Conservation (phyloP, 2,329 filamentous ascomycete genomes). For the Colletotrichum falcatum region DNA sequence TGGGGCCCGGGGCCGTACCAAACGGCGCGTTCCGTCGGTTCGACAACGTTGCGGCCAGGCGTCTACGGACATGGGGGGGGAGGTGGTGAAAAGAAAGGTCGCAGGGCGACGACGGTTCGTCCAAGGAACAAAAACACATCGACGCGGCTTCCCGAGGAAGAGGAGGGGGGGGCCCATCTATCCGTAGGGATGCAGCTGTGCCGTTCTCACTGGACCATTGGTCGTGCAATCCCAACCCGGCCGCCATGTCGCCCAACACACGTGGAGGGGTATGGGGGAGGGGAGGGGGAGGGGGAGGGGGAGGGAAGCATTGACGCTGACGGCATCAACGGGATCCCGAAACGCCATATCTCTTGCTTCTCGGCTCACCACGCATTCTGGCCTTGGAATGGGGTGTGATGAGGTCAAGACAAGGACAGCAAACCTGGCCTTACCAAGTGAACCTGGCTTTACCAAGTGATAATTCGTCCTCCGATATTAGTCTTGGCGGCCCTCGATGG, state of each 20-base stretch:
- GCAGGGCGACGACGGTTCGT: background rate
- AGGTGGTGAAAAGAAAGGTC: no score
- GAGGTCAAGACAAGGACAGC: conserved; percentile 30
- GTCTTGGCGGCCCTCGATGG: background rate
- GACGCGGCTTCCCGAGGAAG: background rate
- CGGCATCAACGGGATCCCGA: conserved; percentile 5
- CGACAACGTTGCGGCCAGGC: background rate
- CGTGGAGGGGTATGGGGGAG: background rate
- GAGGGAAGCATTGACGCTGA: background rate
- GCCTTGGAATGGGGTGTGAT: conserved; percentile 16
- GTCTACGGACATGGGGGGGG: conserved; percentile 1
- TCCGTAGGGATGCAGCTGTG: conserved; percentile 6
- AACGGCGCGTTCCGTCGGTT: background rate
- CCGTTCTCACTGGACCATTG: background rate
- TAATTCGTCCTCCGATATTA: background rate
- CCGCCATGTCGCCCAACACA: background rate
- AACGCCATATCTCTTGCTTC: background rate
- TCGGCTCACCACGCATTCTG: background rate
- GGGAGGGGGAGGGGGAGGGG: no score
- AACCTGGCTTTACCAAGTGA: background rate
- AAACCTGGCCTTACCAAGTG: conserved; percentile 14
- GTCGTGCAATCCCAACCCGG: background rate
- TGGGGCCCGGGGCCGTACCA: background rate
- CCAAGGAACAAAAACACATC: background rate
- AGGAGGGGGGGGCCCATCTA: no score